phyloP scores from a whole-genome alignment of 129 eudicot genomes.

The Glebionis coronaria region DNA sequence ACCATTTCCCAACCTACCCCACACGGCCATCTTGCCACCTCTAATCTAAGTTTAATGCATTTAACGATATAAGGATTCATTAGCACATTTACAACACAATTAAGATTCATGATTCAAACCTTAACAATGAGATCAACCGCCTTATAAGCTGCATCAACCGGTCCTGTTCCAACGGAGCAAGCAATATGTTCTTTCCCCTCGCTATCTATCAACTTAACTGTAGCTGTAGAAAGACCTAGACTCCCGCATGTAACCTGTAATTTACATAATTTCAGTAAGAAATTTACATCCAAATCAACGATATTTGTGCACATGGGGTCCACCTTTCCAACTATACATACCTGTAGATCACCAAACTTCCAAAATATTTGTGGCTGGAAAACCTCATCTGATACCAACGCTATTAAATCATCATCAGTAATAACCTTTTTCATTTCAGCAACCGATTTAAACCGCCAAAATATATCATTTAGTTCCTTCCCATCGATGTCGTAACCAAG shows the following conservation, averaged over 20 bases:
- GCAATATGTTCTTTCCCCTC: conserved; percentile 70
- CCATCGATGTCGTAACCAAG: conserved; percentile 29
- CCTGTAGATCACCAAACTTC: conserved; percentile 91
- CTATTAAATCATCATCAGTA: conserved; percentile 87
- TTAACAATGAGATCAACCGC: conserved; percentile 84
- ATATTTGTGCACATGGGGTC: too few relatives aligned
- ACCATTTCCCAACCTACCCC: too few relatives aligned
- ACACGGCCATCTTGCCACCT: too few relatives aligned
- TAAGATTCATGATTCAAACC: conserved; percentile 40
- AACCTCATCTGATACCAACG: conserved; percentile 82
- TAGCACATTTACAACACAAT: neutral
- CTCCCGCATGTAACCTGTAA: conserved; percentile 90
- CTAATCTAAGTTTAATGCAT: too few relatives aligned
- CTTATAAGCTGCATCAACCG: conserved; percentile 94
- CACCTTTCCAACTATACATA: conserved; percentile 4
- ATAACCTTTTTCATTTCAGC: conserved; percentile 48
- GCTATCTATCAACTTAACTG: conserved; percentile 65
- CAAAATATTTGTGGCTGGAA: conserved; percentile 93
- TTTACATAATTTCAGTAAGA: neutral
- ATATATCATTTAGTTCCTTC: conserved; percentile 21
- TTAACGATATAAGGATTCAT: neutral
- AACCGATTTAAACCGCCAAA: conserved; percentile 31
- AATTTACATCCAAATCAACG: too few relatives aligned
- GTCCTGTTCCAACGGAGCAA: conserved; percentile 94
- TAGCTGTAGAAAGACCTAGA: conserved; percentile 92